Conservation (phyloP, 371 early-diverging fungal species). For the Mucor racemosus region DNA sequence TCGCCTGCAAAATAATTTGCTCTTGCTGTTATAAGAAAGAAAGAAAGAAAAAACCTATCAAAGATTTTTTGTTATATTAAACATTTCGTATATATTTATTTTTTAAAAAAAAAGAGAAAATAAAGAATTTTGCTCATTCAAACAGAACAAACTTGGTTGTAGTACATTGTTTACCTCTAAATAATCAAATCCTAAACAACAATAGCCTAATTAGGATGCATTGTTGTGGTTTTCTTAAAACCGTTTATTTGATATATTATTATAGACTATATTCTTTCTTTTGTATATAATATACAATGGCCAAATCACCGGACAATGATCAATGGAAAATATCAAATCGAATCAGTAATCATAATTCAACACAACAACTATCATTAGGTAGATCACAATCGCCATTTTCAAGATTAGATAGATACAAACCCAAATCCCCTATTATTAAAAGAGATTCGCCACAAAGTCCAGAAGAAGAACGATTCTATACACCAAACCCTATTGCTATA, state of each 20-base stretch:
- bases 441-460: neutral
- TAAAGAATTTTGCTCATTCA: neutral
- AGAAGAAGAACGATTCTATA: neutral
- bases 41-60: neutral
- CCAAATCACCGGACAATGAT: neutral
- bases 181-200: neutral
- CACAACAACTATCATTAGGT: neutral
- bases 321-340: constrained; percentile 7
- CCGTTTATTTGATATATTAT: neutral
- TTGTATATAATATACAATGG: neutral
- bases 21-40: neutral
- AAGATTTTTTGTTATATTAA: neutral
- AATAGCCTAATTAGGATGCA: constrained; percentile 8
- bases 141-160: neutral
- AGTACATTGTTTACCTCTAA: neutral
- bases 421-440: constrained; percentile 3
- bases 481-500: neutral
- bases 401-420: neutral
- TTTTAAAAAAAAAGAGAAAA: neutral
- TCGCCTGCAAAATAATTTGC: constrained; percentile 27
- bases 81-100: neutral
- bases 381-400: constrained; percentile 12
- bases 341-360: neutral
- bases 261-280: neutral
- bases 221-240: constrained; percentile 4